Evolutionary conservation across 352 stramenopile genomes (phyloP).

Genomic region (Globisporangium radiosum): DNA sequence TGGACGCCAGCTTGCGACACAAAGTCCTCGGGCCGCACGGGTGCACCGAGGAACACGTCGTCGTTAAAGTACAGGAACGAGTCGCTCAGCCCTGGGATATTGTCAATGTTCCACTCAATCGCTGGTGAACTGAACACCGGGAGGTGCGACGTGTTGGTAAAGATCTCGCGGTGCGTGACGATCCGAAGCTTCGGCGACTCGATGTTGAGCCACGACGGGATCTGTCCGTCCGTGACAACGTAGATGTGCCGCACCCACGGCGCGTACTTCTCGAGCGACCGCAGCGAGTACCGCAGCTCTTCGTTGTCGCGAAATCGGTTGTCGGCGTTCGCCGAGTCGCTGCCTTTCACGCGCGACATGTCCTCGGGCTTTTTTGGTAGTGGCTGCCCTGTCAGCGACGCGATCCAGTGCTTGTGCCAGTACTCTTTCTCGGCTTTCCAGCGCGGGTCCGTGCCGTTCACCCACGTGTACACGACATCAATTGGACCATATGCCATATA

Average conservation of each 20-base stretch:
- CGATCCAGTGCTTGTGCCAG: slow-evolving; percentile 87
- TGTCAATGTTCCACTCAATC: slow-evolving; percentile 93
- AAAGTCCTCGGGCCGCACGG: slow-evolving; percentile 90
- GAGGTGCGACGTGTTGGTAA: slow-evolving; percentile 81
- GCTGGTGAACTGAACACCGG: slow-evolving; percentile 92
- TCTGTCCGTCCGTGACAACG: slow-evolving; percentile 92
- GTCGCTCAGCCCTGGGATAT: slow-evolving; percentile 88
- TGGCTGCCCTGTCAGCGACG: slow-evolving; percentile 70
- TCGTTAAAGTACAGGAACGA: slow-evolving; percentile 97
- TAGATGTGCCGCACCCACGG: slow-evolving; percentile 93
- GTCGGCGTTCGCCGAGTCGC: slow-evolving; percentile 67
- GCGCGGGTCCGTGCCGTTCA: slow-evolving; percentile 91
- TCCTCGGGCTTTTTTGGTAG: slow-evolving; percentile 51
- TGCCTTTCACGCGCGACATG: slow-evolving; percentile 40
- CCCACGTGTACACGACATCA: slow-evolving; percentile 96
- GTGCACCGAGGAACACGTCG: slow-evolving; percentile 91
- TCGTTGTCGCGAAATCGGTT: slow-evolving; percentile 94
- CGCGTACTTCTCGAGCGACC: slow-evolving; percentile 92
- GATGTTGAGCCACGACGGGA: slow-evolving; percentile 91
- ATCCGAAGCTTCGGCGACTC: slow-evolving; percentile 75
- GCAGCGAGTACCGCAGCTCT: slow-evolving; percentile 90
- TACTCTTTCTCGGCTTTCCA: slow-evolving; percentile 89
- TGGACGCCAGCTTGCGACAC: slow-evolving; percentile 79
- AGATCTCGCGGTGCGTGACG: slow-evolving; percentile 90
- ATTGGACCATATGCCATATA: slow-evolving; percentile 82